These are phyloP conservation scores for Boletus insuetus DNA, from an alignment of 768 basidiomycete genomes.

Conservation along the genomic window DNA sequence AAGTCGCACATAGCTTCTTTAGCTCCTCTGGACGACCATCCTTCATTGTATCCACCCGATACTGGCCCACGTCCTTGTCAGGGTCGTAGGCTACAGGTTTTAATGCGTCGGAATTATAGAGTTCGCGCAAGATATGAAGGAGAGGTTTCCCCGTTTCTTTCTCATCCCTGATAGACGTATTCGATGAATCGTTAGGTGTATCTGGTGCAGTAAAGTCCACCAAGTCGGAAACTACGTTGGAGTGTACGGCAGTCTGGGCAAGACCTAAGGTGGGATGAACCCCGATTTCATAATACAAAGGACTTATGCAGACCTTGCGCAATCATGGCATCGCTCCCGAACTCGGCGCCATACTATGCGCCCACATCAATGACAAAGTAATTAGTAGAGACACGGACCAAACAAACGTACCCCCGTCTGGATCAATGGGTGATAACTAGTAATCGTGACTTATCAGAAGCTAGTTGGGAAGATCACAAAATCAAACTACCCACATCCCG, in stretches of 20 bases:
- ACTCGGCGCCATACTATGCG: slow-evolving; percentile 50
- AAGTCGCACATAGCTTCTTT: slow-evolving; percentile 40
- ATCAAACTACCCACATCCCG: slow-evolving; percentile 32
- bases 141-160: slow-evolving; percentile 37
- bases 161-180: neutral
- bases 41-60: slow-evolving; percentile 32
- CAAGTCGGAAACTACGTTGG: slow-evolving; percentile 26
- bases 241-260: slow-evolving; percentile 48
- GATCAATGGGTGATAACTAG: slow-evolving; percentile 55
- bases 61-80: slow-evolving; percentile 38
- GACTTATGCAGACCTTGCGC: slow-evolving; percentile 41
- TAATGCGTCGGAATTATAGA: slow-evolving; percentile 49
- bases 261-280: slow-evolving; percentile 32
- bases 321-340: slow-evolving; percentile 47
- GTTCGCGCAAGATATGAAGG: slow-evolving; percentile 47
- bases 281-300: neutral
- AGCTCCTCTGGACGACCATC: slow-evolving; percentile 46
- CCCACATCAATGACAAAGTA: neutral
- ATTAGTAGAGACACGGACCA: neutral
- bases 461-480: neutral
- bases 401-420: slow-evolving; percentile 48
- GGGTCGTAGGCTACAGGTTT: slow-evolving; percentile 53
- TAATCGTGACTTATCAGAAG: neutral
- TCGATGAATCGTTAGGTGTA: neutral
- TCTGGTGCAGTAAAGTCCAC: slow-evolving; percentile 28